Evolutionary conservation across 1,139 yeast species (phyloP).

Genomic region (Diutina catenulata): DNA sequence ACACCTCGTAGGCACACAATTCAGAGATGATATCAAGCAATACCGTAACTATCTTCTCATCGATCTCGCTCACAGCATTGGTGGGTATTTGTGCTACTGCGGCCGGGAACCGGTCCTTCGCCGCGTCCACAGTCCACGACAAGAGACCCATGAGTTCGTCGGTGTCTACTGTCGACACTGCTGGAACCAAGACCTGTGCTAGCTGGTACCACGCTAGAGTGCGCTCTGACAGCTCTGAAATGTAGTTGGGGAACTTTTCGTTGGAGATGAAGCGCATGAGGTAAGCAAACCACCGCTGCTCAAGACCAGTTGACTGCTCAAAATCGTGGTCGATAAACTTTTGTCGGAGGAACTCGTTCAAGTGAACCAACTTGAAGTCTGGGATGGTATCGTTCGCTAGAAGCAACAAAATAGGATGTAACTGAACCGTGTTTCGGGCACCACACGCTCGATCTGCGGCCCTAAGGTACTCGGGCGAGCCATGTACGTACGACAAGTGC

Average conservation of each 20-base stretch:
- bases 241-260: not conserved
- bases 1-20: constrained; percentile 25
- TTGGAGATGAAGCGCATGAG: not conserved
- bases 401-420: not conserved
- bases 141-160: constrained; percentile 1
- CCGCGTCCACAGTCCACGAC: not conserved
- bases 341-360: not conserved
- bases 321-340: not conserved
- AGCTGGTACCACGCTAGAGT: not conserved
- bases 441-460: not conserved
- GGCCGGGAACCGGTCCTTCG: not conserved
- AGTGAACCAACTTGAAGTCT: not conserved
- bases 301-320: not conserved
- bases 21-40: constrained; percentile 41
- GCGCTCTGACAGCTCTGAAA: not conserved
- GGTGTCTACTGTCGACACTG: not conserved
- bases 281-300: not conserved
- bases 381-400: not conserved
- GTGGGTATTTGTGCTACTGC: not conserved
- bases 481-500: not conserved
- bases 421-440: not conserved
- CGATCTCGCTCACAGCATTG: not conserved
- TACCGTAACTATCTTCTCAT: not conserved
- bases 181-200: constrained; percentile 1
- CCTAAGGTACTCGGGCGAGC: not conserved